These are phyloP conservation scores for Dictyostelium intermedium DNA, from an alignment of 78 protist genomes.

Conservation along the genomic window DNA sequence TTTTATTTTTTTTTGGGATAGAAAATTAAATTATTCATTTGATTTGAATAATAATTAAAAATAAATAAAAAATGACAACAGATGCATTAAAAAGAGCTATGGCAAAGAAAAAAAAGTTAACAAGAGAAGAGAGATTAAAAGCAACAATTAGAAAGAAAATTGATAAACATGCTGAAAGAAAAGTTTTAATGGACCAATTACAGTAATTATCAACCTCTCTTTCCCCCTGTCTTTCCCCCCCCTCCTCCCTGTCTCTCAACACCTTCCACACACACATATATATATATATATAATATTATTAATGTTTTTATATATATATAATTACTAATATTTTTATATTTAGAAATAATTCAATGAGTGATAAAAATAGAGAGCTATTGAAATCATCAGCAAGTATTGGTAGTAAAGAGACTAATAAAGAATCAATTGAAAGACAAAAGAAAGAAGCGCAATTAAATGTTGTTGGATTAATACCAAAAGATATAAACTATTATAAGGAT, in stretches of 20 bases:
- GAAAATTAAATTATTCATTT: not conserved
- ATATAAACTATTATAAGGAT: conserved; percentile 10
- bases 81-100: not conserved
- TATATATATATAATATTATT: not conserved
- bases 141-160: conserved; percentile 32
- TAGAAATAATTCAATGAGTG: conserved; percentile 49
- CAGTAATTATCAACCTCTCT: conserved; percentile 4
- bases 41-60: not conserved
- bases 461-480: conserved; percentile 21
- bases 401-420: conserved; percentile 60
- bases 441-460: conserved; percentile 24
- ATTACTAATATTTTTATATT: not conserved
- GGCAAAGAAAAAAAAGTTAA: not conserved
- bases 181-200: conserved; percentile 31
- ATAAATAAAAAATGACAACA: conserved; percentile 15
- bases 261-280: not conserved
- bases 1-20: not conserved
- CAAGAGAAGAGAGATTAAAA: conserved; percentile 52
- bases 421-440: conserved; percentile 19
- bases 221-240: no score
- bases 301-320: not conserved
- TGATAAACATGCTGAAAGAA: conserved; percentile 62
- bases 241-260: no score
- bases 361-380: conserved; percentile 8
- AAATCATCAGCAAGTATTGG: conserved; percentile 48